Evolutionary conservation across 2,329 filamentous ascomycete species (phyloP), one percentile per base, ranked within the genome.

Genomic region (Diaporthe longicolla): DNA sequence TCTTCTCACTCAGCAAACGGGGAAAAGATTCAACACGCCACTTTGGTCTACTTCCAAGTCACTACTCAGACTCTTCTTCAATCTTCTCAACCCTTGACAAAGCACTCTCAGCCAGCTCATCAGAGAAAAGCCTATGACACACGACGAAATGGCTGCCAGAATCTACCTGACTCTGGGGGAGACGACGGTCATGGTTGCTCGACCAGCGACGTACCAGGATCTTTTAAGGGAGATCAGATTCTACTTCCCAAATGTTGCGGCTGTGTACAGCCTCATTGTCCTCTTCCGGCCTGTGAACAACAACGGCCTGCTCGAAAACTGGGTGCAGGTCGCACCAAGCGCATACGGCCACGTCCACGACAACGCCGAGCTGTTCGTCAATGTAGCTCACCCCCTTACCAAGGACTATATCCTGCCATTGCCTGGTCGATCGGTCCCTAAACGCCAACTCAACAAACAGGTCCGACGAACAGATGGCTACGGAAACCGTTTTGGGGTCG

Each of bases 401-500:
- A 74, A 73, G 50, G 50, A 73, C n/a, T 74, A 74, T 50, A 73
- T 73, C 19, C 29, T 74, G 9, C 70, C 73, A 1, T 24, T 73
- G 19, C 73, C 73, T 35, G 65, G 35, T 45, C 29, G 50, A 35
- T 10, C 29, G n/a, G 50, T 50, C 24, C 40, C 70, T 74, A 65
- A 74, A 35, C 17, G 17, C 35, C 35, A 21, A 1, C 32, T 11
- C 32, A 9, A 29, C 10, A 55, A 43, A 15, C 57, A 73, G 70
- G 48, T 52, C 13, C 24, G 11, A 17, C 52, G 40, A 10, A 50
- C n/a, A 21, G 45, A 61, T n/a, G 40, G 29, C 5, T 4, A 19
- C 21, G 54, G 52, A 17, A 54, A 70, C 35, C 21, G 10, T 19
- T 11, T 32, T 2, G 19, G n/a, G 9, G n/a, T 3, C 15, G n/a